Percentiles rank a stretch among this genome's conserved stretches.
Conservation (phyloP, 1,139 yeast species). For the Kodamaea anthophila region DNA sequence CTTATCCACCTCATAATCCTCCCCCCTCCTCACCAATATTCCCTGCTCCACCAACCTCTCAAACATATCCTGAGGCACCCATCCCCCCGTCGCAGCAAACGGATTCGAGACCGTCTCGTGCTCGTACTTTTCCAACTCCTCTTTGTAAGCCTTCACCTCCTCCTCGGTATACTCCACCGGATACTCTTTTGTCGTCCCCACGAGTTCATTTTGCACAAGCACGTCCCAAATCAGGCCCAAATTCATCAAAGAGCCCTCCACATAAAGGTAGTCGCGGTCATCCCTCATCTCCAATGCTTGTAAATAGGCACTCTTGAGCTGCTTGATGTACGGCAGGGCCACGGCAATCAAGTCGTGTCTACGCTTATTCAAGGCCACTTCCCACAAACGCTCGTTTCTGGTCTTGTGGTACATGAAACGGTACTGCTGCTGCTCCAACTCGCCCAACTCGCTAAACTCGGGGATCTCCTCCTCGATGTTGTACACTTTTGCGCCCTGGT, state of each 20-base stretch:
- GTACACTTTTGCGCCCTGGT: conserved; percentile 83
- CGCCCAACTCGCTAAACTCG: conserved; percentile 59
- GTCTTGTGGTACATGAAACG: conserved; percentile 84
- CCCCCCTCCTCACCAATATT: conserved; percentile 37
- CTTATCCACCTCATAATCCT: conserved; percentile 33
- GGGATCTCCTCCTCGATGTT: conserved; percentile 69
- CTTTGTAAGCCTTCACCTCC: conserved; percentile 50
- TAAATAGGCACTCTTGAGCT: conserved; percentile 58
- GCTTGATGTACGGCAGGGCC: conserved; percentile 70
- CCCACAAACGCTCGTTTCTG: conserved; percentile 89
- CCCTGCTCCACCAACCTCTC: conserved; percentile 63
- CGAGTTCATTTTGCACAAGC: conserved; percentile 59
- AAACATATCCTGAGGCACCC: conserved; percentile 94
- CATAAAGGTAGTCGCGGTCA: conserved; percentile 57
- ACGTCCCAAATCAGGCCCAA: conserved; percentile 72
- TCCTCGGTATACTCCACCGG: conserved; percentile 58
- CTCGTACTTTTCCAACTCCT: conserved; percentile 61
- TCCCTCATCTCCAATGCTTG: conserved; percentile 60
- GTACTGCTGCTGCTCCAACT: conserved; percentile 70
- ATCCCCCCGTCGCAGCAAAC: conserved; percentile 86
- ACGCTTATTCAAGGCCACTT: conserved; percentile 59
- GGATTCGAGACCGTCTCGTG: conserved; percentile 64
- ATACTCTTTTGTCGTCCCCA: conserved; percentile 39
- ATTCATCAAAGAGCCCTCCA: conserved; percentile 66
- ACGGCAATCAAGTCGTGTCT: conserved; percentile 67